Evolutionary conservation across 257 asterid genomes (phyloP).

Genomic region (Solanum virginianum): DNA sequence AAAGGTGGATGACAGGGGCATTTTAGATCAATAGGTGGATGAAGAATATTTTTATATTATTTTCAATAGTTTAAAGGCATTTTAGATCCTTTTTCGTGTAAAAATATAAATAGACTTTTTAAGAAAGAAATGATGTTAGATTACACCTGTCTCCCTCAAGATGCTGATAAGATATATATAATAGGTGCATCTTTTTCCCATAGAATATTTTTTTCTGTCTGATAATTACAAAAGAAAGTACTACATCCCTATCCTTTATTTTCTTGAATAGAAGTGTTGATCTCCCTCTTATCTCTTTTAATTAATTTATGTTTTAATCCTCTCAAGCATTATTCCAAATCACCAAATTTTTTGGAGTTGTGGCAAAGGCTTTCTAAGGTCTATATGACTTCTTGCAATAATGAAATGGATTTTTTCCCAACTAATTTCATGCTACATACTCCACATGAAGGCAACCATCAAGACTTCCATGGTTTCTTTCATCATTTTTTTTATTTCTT

Average conservation of each 20-base stretch:
- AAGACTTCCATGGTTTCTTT: conserved; percentile 20
- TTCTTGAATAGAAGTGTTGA: background rate
- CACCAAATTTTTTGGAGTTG: conserved; percentile 21
- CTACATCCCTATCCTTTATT: conserved; percentile 15
- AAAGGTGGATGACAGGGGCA: too few relatives aligned
- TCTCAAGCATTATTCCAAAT: conserved; percentile 9
- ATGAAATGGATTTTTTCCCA: conserved; percentile 63
- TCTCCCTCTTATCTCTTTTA: background rate
- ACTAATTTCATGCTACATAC: conserved; percentile 66
- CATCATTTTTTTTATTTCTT: background rate
- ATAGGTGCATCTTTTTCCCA: background rate
- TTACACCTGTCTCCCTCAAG: background rate
- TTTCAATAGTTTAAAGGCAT: too few relatives aligned
- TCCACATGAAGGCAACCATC: conserved; percentile 32
- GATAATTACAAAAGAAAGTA: background rate
- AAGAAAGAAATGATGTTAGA: too few relatives aligned
- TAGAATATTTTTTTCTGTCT: background rate
- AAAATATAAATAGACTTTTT: too few relatives aligned
- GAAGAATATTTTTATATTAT: too few relatives aligned
- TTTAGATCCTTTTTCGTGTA: too few relatives aligned
- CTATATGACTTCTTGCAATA: background rate
- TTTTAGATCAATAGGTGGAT: too few relatives aligned
- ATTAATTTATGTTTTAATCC: background rate
- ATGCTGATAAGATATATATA: conserved; percentile 23
- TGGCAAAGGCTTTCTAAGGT: background rate